Percentiles rank a stretch among this genome's conserved stretches.
phyloP scores from a whole-genome alignment of 495 filamentous ascomycete genomes.

The Xylaria bambusicola region DNA sequence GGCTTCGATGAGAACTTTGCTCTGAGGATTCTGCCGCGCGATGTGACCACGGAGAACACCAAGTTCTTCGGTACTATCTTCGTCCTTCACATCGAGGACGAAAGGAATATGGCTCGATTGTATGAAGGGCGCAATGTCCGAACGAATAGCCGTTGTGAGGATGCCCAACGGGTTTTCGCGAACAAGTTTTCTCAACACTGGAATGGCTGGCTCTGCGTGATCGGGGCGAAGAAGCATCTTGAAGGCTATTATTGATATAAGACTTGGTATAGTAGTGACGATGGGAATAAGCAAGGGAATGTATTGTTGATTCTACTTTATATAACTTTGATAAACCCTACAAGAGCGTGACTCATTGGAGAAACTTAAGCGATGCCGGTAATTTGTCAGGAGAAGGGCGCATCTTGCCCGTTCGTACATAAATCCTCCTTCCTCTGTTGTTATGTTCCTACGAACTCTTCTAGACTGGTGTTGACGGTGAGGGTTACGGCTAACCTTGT shows the following conservation, averaged over 20 bases:
- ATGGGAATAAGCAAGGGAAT: no score
- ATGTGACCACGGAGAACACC: slow-evolving; percentile 56
- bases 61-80: slow-evolving; percentile 29
- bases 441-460: no score
- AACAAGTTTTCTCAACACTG: slow-evolving; percentile 49
- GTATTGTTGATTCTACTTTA: no score
- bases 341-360: background rate
- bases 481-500: no score
- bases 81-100: slow-evolving; percentile 50
- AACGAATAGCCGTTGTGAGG: slow-evolving; percentile 55
- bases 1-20: slow-evolving; percentile 55
- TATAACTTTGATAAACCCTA: no score
- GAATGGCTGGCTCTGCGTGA: slow-evolving; percentile 48
- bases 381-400: background rate
- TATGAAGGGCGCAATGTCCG: slow-evolving; percentile 43
- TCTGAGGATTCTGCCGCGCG: slow-evolving; percentile 57
- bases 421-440: background rate
- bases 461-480: no score
- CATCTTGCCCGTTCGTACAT: slow-evolving; percentile 6
- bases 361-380: background rate
- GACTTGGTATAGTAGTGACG: no score
- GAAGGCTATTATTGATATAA: no score
- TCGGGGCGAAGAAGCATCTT: slow-evolving; percentile 52
- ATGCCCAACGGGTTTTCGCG: slow-evolving; percentile 56
- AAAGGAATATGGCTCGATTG: slow-evolving; percentile 60